These are phyloP conservation scores for Histomonas meleagridis DNA, from an alignment of 208 protist genomes.

Conservation along the genomic window DNA sequence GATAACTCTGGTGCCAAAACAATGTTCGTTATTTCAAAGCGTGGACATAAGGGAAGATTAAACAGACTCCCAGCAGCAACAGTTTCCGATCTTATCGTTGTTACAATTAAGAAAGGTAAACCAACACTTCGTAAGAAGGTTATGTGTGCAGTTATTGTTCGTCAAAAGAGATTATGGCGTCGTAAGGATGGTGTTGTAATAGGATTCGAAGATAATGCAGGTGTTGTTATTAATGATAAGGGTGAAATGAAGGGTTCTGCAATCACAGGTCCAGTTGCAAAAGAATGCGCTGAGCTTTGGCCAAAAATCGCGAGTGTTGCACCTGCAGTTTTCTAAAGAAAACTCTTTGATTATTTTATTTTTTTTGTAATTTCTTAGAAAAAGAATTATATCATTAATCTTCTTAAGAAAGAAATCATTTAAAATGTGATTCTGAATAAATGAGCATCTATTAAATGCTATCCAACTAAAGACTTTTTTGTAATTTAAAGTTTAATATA, in stretches of 20 bases:
- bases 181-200: slow-evolving; percentile 88
- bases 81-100: slow-evolving; percentile 94
- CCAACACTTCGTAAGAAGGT: slow-evolving; percentile 83
- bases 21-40: slow-evolving; percentile 96
- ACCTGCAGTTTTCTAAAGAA: slow-evolving; percentile 77
- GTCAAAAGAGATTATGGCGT: slow-evolving; percentile 95
- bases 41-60: slow-evolving; percentile 85
- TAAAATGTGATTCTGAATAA: too few relatives aligned
- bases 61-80: slow-evolving; percentile 90
- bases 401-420: too few relatives aligned
- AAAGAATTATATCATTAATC: too few relatives aligned
- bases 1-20: slow-evolving; percentile 99
- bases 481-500: too few relatives aligned
- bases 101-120: slow-evolving; percentile 99
- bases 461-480: too few relatives aligned
- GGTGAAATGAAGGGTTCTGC: slow-evolving; percentile 98
- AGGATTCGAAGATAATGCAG: slow-evolving; percentile 99
- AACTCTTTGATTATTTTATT: not conserved
- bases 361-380: too few relatives aligned
- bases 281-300: slow-evolving; percentile 98
- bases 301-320: slow-evolving; percentile 88
- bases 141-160: slow-evolving; percentile 52
- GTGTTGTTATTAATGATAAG: slow-evolving; percentile 98
- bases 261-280: slow-evolving; percentile 95
- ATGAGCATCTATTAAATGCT: too few relatives aligned